Evolutionary conservation across 1,284 basidiomycete species (phyloP).

Genomic region (Moesziomyces sp.): DNA sequence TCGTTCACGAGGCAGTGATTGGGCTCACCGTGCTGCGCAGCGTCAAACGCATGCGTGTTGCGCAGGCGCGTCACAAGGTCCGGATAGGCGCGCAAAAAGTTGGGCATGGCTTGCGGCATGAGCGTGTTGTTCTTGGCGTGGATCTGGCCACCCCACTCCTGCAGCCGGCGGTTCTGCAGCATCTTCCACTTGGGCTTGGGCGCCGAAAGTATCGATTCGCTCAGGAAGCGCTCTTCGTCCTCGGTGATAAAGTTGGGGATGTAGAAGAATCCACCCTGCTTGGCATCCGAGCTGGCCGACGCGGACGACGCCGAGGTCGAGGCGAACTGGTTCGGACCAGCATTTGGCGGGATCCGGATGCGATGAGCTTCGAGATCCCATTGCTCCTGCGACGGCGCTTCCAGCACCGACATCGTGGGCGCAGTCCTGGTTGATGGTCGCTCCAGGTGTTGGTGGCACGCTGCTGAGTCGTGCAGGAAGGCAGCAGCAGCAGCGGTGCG

Average conservation of each 20-base stretch:
- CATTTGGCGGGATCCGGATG: constrained; percentile 26
- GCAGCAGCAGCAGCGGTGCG: too few species aligned
- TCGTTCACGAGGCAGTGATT: constrained; percentile 79
- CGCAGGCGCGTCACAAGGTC: constrained; percentile 78
- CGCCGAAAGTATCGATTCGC: constrained; percentile 76
- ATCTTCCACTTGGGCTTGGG: constrained; percentile 86
- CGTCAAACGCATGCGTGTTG: constrained; percentile 74
- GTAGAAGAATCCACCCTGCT: constrained; percentile 58
- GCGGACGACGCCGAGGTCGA: constrained; percentile 16
- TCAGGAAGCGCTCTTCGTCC: constrained; percentile 81
- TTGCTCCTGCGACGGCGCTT: constrained; percentile 13
- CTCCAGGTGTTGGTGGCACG: not conserved
- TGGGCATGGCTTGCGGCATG: constrained; percentile 75
- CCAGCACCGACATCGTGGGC: constrained; percentile 29
- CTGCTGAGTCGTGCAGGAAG: too few species aligned
- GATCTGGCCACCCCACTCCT: constrained; percentile 74
- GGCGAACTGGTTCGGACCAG: constrained; percentile 26
- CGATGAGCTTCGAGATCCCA: constrained; percentile 36
- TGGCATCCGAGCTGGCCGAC: not conserved
- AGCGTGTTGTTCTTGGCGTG: constrained; percentile 73
- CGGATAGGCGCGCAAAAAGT: constrained; percentile 75
- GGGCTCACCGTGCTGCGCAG: constrained; percentile 75
- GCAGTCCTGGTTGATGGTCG: not conserved
- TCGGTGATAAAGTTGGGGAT: constrained; percentile 82
- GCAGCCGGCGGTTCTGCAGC: constrained; percentile 73